Percentiles rank a stretch among this genome's conserved stretches.
Conservation (phyloP, 2,329 filamentous ascomycete genomes). For the Pseudopyricularia javanii region DNA sequence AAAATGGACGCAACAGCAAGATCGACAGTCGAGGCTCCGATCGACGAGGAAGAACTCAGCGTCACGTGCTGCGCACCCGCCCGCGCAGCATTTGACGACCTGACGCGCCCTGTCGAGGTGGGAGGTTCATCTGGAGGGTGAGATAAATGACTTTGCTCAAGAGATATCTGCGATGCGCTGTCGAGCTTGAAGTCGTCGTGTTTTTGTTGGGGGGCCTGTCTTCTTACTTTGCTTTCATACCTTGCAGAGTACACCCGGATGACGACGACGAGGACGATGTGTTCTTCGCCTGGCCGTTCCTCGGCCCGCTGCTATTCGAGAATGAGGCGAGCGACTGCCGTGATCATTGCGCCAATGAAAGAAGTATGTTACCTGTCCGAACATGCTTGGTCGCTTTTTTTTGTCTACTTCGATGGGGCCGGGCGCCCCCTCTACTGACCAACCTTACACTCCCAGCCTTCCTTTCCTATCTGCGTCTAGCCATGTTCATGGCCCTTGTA, state of each 20-base stretch:
- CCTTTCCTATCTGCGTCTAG: slow-evolving; percentile 80
- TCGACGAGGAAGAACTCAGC: slow-evolving; percentile 23
- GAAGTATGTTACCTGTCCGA: slow-evolving; percentile 32
- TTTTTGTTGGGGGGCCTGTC: too few relatives aligned
- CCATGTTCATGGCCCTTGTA: slow-evolving; percentile 84
- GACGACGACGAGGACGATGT: slow-evolving; percentile 17
- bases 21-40: slow-evolving; percentile 1
- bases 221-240: neutral
- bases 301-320: slow-evolving; percentile 60
- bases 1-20: too few relatives aligned
- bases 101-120: slow-evolving; percentile 31
- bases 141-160: neutral
- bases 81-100: slow-evolving; percentile 13
- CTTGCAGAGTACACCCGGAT: neutral
- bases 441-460: slow-evolving; percentile 38
- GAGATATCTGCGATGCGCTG: too few relatives aligned
- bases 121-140: slow-evolving; percentile 13
- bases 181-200: too few relatives aligned
- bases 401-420: neutral
- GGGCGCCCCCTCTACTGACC: neutral
- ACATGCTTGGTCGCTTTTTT: neutral
- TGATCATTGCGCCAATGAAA: slow-evolving; percentile 69
- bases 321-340: slow-evolving; percentile 54
- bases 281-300: slow-evolving; percentile 49
- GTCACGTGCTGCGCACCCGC: slow-evolving; percentile 24